Base-by-base conservation (phyloP, 768 basidiomycete genomes). In the Termitomyces sp. region DNA sequence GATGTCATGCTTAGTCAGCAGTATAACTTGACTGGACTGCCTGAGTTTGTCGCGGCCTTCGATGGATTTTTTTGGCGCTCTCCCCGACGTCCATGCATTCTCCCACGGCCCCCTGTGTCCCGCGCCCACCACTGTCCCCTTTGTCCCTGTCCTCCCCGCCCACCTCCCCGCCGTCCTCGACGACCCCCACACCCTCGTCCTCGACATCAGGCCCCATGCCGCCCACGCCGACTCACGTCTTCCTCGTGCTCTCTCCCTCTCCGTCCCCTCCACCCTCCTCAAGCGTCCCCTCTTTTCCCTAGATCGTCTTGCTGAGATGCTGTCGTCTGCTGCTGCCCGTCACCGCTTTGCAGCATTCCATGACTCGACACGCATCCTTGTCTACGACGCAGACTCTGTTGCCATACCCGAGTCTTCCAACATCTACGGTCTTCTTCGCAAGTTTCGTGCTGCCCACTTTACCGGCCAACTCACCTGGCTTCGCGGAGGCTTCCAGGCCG, bases 191-290 rank as follows among this genome's bases (percentile, higher is more conserved):
- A 70, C 73, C 8, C 86, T 98, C 68, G 72, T 97, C 66, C 79
- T 98, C 73, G 95, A 98, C 75, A 87, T 98, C 55, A 85, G 95
- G 0, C 87, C 93, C 12, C 90, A 91, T 72, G 87, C 88, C 18
- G 83, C 88, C 7, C 88, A 84, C 70, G 73, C 83, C 6, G 67
- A 80, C 9, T 85, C 86, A 24, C 87, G 93, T 52, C 65, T 97
- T 33, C 80, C 81, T 42, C 66, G 73, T 50, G 87, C 94, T 8
- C 76, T 97, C 55, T 93, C 93, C 50, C 83, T 98, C 61, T 91
- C 91, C 49, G 91, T 97, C 6, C 95, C 96, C 1, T 94, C 95
- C 3, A 98, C 95, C 0, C 87, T 98, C 22, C 87, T 98, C 69
- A 94, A 93, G 62, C 87, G 95, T 0, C 94, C 94, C 1, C 79